These are phyloP conservation scores for Carallia brachiata DNA, from an alignment of 345 rosid species.

Conservation along the genomic window DNA sequence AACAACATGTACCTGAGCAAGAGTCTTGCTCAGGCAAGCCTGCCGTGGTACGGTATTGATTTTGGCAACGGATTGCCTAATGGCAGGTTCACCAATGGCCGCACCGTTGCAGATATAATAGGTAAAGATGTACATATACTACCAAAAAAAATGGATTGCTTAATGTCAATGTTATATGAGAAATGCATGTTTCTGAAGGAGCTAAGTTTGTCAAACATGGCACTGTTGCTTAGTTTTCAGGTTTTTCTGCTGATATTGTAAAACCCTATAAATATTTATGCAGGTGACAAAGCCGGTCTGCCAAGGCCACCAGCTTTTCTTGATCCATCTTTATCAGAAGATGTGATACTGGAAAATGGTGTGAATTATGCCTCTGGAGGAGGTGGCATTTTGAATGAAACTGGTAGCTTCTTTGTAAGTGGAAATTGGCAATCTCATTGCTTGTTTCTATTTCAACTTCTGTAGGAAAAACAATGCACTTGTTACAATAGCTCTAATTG, in stretches of 20 bases:
- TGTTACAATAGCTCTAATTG: too few relatives aligned
- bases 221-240: too few relatives aligned
- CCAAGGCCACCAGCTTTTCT: constrained; percentile 90
- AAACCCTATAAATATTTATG: neutral
- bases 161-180: too few relatives aligned
- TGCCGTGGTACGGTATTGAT: constrained; percentile 89
- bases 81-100: constrained; percentile 91
- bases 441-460: neutral
- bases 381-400: constrained; percentile 89
- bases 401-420: constrained; percentile 86
- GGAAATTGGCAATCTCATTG: neutral
- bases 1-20: constrained; percentile 63
- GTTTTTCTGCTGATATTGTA: too few relatives aligned
- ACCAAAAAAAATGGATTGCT: too few relatives aligned
- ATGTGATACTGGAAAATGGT: constrained; percentile 67
- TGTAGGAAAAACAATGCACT: neutral
- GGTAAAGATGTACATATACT: constrained; percentile 34
- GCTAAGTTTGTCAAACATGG: neutral
- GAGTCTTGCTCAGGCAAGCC: constrained; percentile 75
- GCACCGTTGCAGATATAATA: constrained; percentile 85
- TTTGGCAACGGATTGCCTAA: constrained; percentile 85
- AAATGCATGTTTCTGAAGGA: neutral
- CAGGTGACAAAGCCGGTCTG: constrained; percentile 73
- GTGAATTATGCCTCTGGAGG: constrained; percentile 95
- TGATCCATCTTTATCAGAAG: constrained; percentile 75